Evolutionary conservation across 73 alveolate genomes (phyloP).

Genomic region (Tetrahymena thermophila): DNA sequence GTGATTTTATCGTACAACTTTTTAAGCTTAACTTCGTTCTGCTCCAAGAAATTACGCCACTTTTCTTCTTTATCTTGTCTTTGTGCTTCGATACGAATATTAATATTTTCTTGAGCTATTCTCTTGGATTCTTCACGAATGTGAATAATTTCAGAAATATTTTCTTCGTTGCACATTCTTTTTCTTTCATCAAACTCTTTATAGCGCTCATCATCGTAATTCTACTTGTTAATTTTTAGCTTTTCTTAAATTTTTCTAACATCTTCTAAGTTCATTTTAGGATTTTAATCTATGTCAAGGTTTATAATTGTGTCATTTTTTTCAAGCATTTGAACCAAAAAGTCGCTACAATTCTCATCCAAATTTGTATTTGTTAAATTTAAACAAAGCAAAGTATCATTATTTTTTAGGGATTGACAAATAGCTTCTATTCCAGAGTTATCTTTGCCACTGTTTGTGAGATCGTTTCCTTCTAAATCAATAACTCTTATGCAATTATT

Average conservation of each 20-base stretch:
- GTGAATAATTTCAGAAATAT: slow-evolving; percentile 10
- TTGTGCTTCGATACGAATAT: background rate
- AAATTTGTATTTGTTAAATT: slow-evolving; percentile 27
- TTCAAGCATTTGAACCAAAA: slow-evolving; percentile 18
- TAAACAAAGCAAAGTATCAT: slow-evolving; percentile 34
- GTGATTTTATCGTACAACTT: background rate
- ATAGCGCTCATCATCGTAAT: slow-evolving; percentile 45
- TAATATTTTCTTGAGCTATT: background rate
- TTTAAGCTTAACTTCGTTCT: background rate
- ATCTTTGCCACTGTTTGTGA: slow-evolving; percentile 35
- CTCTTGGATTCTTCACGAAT: background rate
- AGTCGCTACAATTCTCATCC: slow-evolving; percentile 41
- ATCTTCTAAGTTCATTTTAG: slow-evolving; percentile 34
- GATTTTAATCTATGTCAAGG: slow-evolving; percentile 41
- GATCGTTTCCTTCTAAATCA: slow-evolving; percentile 54
- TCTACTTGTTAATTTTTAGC: slow-evolving; percentile 47
- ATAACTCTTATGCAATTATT: slow-evolving; percentile 33
- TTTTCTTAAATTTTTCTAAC: slow-evolving; percentile 37
- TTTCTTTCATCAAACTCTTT: slow-evolving; percentile 49
- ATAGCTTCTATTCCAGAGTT: slow-evolving; percentile 29
- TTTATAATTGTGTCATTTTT: slow-evolving; percentile 27
- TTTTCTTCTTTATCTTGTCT: background rate
- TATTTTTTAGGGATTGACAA: slow-evolving; percentile 39
- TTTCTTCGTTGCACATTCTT: slow-evolving; percentile 37
- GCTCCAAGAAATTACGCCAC: background rate